Conservation (phyloP, 768 basidiomycete species). For the Paxillus ammoniavirescens region DNA sequence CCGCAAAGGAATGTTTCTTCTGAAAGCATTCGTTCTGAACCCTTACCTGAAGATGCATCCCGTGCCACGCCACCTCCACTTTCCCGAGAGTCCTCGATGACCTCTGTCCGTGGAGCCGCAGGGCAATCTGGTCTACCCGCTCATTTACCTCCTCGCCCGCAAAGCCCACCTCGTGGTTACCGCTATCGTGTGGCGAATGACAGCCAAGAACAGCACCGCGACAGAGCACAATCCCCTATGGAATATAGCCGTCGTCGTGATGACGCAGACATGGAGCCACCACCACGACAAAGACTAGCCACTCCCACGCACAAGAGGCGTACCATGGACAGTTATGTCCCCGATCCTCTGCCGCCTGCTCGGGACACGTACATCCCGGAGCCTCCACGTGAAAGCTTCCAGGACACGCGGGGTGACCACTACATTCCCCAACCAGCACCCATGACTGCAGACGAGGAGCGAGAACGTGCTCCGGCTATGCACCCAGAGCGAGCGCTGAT, state of each 20-base stretch:
- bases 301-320: slow-evolving; percentile 11
- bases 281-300: slow-evolving; percentile 2
- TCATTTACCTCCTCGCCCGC: slow-evolving; percentile 24
- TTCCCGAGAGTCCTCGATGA: slow-evolving; percentile 30
- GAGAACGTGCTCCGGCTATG: slow-evolving; percentile 15
- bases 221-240: not conserved
- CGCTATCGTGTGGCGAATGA: slow-evolving; percentile 9
- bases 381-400: slow-evolving; percentile 7
- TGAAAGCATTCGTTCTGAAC: slow-evolving; percentile 16
- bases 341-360: slow-evolving; percentile 4
- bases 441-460: slow-evolving; percentile 4
- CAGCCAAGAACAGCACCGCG: slow-evolving; percentile 1
- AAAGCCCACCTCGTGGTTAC: slow-evolving; percentile 14
- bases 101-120: slow-evolving; percentile 12
- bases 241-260: not conserved
- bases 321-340: slow-evolving; percentile 3
- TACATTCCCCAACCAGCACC: slow-evolving; percentile 2
- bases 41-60: slow-evolving; percentile 11
- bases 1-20: slow-evolving; percentile 8
- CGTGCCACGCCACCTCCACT: slow-evolving; percentile 28
- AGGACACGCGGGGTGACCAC: slow-evolving; percentile 7
- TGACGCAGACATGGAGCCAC: slow-evolving; percentile 5
- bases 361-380: slow-evolving; percentile 13
- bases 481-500: slow-evolving; percentile 33
- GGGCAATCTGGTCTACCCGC: slow-evolving; percentile 5